Conservation (phyloP, 2,329 filamentous ascomycete genomes). For the Aspergillus persii region DNA sequence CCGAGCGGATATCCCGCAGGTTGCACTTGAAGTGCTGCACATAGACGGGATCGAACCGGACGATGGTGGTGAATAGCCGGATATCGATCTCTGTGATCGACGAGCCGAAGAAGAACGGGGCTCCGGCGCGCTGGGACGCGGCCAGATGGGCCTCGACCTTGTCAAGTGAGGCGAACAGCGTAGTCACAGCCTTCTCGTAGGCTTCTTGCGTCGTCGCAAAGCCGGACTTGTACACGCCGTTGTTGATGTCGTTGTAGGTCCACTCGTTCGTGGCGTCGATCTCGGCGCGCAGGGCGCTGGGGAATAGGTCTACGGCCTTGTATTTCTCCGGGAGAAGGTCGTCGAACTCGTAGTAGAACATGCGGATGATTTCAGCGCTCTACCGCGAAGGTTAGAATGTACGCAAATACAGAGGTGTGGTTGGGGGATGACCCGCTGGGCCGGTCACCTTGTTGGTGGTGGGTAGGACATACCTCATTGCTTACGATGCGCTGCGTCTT, state of each 20-base stretch:
- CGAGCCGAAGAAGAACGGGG: conserved; percentile 72
- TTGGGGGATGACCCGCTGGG: background rate
- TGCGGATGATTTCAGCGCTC: conserved; percentile 83
- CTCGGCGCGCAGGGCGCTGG: conserved; percentile 57
- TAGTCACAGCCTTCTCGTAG: conserved; percentile 71
- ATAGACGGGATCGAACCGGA: conserved; percentile 74
- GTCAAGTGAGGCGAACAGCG: conserved; percentile 76
- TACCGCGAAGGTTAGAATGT: conserved; percentile 11
- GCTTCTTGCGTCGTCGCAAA: conserved; percentile 82
- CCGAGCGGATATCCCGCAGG: conserved; percentile 76
- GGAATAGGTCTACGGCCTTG: conserved; percentile 65
- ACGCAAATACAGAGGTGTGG: background rate
- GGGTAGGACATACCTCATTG: conserved; percentile 65
- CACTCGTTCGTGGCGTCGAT: conserved; percentile 79
- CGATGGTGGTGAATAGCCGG: conserved; percentile 69
- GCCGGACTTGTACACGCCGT: conserved; percentile 60
- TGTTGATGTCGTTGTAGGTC: conserved; percentile 66
- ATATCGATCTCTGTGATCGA: conserved; percentile 79
- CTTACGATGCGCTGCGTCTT: conserved; percentile 72
- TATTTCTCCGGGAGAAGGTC: conserved; percentile 61
- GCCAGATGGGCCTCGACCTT: conserved; percentile 69
- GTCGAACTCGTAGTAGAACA: conserved; percentile 83
- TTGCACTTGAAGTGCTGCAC: conserved; percentile 84
- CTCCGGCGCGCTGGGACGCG: conserved; percentile 31
- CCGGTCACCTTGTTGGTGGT: too few relatives aligned